Conservation (phyloP, 2,329 filamentous ascomycete species). For the Paraconiothyrium brasiliense region DNA sequence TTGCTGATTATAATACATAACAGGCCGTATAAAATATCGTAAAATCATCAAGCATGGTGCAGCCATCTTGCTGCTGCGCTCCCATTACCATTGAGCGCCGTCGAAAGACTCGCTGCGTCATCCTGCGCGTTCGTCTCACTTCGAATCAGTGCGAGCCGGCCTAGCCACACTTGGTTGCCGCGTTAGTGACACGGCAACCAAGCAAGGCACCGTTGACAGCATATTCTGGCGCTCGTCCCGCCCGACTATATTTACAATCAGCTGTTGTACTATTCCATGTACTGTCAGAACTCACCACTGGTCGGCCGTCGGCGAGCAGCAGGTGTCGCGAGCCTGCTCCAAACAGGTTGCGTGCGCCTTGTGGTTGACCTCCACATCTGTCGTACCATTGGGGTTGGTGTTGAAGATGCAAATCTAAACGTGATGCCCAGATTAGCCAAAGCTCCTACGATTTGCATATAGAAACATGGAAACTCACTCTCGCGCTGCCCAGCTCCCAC, state of each 20-base stretch:
- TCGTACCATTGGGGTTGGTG: constrained; percentile 11
- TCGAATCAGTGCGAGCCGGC: background rate
- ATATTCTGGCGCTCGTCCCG: constrained; percentile 5
- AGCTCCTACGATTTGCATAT: background rate
- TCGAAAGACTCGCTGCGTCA: background rate
- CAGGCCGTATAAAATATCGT: constrained; percentile 5
- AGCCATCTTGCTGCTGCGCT: background rate
- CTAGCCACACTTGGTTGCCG: background rate
- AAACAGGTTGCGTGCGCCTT: background rate
- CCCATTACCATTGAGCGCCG: background rate
- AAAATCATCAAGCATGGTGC: background rate
- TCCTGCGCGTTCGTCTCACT: background rate
- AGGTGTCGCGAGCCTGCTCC: constrained; percentile 7
- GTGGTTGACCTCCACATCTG: constrained; percentile 7
- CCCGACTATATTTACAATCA: constrained; percentile 1
- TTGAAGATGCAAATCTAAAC: constrained; percentile 12
- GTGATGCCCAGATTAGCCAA: background rate
- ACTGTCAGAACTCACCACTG: constrained; percentile 4
- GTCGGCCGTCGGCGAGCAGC: constrained; percentile 10
- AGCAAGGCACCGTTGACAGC: background rate
- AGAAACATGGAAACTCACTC: background rate
- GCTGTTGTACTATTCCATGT: background rate
- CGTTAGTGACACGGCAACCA: background rate
- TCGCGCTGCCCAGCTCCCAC: constrained; percentile 5
- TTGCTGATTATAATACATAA: background rate